Percentiles rank a stretch among this genome's conserved stretches.
Evolutionary conservation across 192 early-diverging fungal species (phyloP).

Genomic region (Ambispora gerdemannii): DNA sequence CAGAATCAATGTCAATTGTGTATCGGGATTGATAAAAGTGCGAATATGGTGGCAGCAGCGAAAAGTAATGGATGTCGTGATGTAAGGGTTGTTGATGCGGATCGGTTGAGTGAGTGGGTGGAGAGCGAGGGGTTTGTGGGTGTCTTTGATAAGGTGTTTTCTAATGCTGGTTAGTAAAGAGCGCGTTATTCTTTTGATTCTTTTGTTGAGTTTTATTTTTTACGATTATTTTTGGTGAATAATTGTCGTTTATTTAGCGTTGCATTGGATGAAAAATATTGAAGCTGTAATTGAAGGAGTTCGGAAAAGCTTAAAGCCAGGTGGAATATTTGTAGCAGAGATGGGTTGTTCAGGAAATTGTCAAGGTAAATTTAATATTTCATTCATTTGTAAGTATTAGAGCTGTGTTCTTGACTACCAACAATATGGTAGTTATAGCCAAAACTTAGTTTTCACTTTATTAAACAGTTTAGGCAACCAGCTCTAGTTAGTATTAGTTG

Average conservation of each 20-base stretch:
- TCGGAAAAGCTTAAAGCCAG: slow-evolving; percentile 46
- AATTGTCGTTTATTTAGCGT: slow-evolving; percentile 39
- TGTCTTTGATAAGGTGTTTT: slow-evolving; percentile 66
- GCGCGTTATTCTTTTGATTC: too few species aligned
- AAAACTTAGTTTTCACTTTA: too few species aligned
- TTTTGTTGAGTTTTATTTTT: too few species aligned
- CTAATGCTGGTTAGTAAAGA: slow-evolving; percentile 55
- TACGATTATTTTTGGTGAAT: too few species aligned
- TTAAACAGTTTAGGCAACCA: too few species aligned
- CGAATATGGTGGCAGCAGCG: slow-evolving; percentile 56
- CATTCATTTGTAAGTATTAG: not conserved
- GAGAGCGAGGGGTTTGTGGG: slow-evolving; percentile 38
- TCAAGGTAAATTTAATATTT: slow-evolving; percentile 10
- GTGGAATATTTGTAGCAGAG: slow-evolving; percentile 62
- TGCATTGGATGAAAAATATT: slow-evolving; percentile 73
- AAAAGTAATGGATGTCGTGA: slow-evolving; percentile 35
- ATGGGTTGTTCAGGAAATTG: slow-evolving; percentile 51
- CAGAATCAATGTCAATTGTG: slow-evolving; percentile 43
- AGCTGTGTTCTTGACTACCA: not conserved
- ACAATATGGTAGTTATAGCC: too few species aligned
- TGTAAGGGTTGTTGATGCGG: slow-evolving; percentile 55
- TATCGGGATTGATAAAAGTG: slow-evolving; percentile 59
- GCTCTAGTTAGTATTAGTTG: too few species aligned
- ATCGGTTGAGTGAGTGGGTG: slow-evolving; percentile 42
- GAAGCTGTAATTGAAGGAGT: slow-evolving; percentile 57